Conservation (phyloP, 2,329 filamentous ascomycete genomes). For the Nigrospora osmanthi region DNA sequence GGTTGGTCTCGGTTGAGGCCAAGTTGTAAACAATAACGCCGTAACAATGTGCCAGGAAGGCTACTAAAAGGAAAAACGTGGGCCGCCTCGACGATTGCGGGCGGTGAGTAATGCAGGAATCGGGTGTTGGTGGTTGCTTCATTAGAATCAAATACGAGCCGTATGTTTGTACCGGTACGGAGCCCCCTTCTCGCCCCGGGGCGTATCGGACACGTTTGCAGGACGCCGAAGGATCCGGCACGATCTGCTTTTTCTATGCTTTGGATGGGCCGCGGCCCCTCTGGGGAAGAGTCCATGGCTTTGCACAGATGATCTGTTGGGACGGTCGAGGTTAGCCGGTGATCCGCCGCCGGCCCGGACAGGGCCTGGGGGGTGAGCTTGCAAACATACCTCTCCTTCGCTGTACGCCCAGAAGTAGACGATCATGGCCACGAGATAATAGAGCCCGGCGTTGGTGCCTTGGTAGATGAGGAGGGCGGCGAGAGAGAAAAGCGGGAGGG, state of each 20-base stretch:
- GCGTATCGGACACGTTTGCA: too few relatives aligned
- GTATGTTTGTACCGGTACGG: too few relatives aligned
- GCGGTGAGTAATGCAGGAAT: too few relatives aligned
- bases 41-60: background rate
- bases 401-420: constrained; percentile 97
- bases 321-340: constrained; percentile 1
- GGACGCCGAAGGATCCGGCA: too few relatives aligned
- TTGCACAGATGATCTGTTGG: constrained; percentile 55
- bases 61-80: too few relatives aligned
- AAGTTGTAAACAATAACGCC: background rate
- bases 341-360: background rate
- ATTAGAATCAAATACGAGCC: too few relatives aligned
- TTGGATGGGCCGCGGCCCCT: constrained; percentile 24
- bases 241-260: background rate
- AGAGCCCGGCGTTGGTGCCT: constrained; percentile 83
- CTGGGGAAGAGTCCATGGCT: constrained; percentile 63
- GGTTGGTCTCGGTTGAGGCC: too few relatives aligned
- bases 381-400: constrained; percentile 78
- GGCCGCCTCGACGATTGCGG: too few relatives aligned
- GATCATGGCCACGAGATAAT: constrained; percentile 77
- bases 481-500: constrained; percentile 73
- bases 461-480: constrained; percentile 79
- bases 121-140: too few relatives aligned
- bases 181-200: too few relatives aligned
- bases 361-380: background rate